Evolutionary conservation across 768 basidiomycete genomes (phyloP), one percentile per base, ranked within the genome.

Genomic region (Cystobasidium onofrii): DNA sequence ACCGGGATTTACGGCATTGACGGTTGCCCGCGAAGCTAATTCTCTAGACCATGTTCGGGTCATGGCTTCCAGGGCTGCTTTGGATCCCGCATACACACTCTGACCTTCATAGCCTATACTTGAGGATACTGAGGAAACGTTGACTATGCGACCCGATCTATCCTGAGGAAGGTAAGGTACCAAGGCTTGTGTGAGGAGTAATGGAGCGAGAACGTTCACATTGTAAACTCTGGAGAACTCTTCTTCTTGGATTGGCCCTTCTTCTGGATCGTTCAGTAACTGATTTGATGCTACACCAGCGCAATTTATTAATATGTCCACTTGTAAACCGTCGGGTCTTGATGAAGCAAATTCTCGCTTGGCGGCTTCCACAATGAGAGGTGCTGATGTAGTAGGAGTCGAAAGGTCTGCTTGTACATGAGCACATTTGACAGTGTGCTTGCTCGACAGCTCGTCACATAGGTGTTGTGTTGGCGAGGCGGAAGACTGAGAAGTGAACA

Each of bases 1-100:
- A 27, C 65, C 65, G 10, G 65, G 65, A 67, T 67, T 67, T 43
- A 67, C 65, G 50, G 41, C 39, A 54, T 67, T 67, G 13, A 67
- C 65, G 4, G 65, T 67, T 9, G 65, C 65, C 31, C 65, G n/a
- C 27, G 41, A 46, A 29, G 65, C 65, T 23, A 67, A 23, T 50
- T 67, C 65, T 31, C 65, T 36, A 4, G 65, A 67, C 65, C 65
- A 67, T 25, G 65, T 67, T 12, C 65, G 65, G 3, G 65, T 67
- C 65, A 67, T 67, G 7, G 65, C 65, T 54, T 67, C 65, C 10
- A 67, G 20, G 9, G 65, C 65, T 17, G 65, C 65, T 52, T 67
- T 67, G 9, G 65, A 67, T 3, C 65, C 65, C 31, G 65, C 65
- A 33, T 67, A 67, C 10, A 67, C 44, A 36, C 65, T 67, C 23